Conservation (phyloP, 345 rosid genomes). For the Linum usitatissimum region DNA sequence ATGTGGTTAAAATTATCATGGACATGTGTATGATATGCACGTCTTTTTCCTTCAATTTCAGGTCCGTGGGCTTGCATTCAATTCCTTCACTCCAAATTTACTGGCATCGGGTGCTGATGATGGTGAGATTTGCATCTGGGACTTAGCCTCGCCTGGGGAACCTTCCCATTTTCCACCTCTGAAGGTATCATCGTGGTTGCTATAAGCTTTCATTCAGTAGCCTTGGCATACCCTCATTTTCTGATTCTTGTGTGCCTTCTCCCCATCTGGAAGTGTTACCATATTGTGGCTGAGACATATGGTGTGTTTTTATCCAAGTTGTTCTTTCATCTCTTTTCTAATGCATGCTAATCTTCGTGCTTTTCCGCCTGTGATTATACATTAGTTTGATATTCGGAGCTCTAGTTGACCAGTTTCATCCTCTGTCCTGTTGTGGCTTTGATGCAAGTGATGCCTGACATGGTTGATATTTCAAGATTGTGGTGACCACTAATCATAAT, state of each 20-base stretch:
- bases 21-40: constrained; percentile 4
- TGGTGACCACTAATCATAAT: not conserved
- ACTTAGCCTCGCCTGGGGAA: constrained; percentile 60
- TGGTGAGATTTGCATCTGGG: constrained; percentile 97
- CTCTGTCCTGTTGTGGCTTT: not conserved
- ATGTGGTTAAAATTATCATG: constrained; percentile 2
- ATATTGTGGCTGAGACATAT: not conserved
- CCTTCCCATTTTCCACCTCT: constrained; percentile 82
- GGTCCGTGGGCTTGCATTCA: constrained; percentile 99
- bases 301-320: not conserved
- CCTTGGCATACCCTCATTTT: not conserved
- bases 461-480: not conserved
- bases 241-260: not conserved
- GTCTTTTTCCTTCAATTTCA: constrained; percentile 18
- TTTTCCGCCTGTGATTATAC: not conserved
- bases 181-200: constrained; percentile 31
- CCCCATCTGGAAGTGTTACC: not conserved
- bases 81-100: constrained; percentile 55
- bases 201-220: not conserved
- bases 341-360: not conserved
- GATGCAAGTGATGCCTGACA: not conserved
- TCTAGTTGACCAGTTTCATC: not conserved
- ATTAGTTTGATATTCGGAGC: not conserved
- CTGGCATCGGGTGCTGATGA: constrained; percentile 99
- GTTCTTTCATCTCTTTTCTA: not conserved